These are phyloP conservation scores for Psidium friedrichsthalianum DNA, from an alignment of 345 rosid species.

Conservation along the genomic window DNA sequence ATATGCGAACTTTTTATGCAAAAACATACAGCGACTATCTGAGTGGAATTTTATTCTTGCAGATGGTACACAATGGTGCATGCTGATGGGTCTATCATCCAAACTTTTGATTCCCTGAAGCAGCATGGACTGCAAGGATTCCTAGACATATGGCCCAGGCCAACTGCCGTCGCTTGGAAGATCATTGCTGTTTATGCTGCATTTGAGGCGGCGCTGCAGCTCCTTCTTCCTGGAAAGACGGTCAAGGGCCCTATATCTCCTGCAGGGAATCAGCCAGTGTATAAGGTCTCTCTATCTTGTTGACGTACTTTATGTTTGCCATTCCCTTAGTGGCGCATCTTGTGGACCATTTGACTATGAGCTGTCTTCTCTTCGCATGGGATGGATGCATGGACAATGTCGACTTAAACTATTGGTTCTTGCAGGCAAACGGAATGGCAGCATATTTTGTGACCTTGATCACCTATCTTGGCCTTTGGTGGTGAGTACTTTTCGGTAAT, in stretches of 20 bases:
- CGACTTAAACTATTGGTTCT: neutral
- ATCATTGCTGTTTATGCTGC: conserved; percentile 66
- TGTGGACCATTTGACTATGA: neutral
- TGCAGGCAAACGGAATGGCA: conserved; percentile 88
- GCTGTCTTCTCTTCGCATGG: neutral
- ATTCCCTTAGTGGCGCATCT: neutral
- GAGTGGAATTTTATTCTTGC: conserved; percentile 4
- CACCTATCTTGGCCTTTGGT: conserved; percentile 84
- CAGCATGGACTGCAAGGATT: conserved; percentile 63
- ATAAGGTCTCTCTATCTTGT: conserved; percentile 41
- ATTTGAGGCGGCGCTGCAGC: conserved; percentile 90
- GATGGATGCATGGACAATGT: neutral
- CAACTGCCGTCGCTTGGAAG: conserved; percentile 61
- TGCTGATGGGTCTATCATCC: conserved; percentile 68
- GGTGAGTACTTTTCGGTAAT: conserved; percentile 38
- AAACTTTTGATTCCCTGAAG: conserved; percentile 43
- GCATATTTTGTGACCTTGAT: conserved; percentile 68
- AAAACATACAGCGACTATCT: neutral
- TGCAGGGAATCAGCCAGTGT: conserved; percentile 70
- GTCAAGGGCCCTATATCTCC: conserved; percentile 93
- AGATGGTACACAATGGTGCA: conserved; percentile 98
- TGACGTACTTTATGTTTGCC: neutral
- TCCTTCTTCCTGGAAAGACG: conserved; percentile 79
- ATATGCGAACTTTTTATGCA: neutral
- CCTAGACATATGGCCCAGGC: conserved; percentile 75